phyloP scores from a whole-genome alignment of 1,284 basidiomycete genomes.

The Ceratobasidium sp. region DNA sequence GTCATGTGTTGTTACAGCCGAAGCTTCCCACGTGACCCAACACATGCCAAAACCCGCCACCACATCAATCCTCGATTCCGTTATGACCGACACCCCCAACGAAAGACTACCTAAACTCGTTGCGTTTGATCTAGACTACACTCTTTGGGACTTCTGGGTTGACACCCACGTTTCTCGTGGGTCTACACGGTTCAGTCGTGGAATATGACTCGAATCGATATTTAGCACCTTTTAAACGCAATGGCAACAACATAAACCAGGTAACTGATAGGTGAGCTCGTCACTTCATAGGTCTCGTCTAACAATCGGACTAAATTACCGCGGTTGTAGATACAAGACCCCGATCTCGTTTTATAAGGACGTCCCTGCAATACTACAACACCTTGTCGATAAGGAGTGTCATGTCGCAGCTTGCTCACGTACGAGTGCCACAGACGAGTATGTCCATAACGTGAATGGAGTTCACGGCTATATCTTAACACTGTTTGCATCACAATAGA shows the following conservation, averaged over 20 bases:
- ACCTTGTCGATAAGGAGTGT: conserved; percentile 67
- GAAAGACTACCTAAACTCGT: conserved; percentile 74
- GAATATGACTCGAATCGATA: conserved; percentile 27
- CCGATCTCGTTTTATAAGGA: conserved; percentile 79
- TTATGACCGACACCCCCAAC: not conserved
- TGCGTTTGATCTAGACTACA: conserved; percentile 89
- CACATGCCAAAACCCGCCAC: not conserved
- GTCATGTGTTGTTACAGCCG: too few relatives aligned
- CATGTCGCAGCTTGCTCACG: conserved; percentile 83
- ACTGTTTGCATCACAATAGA: conserved; percentile 60
- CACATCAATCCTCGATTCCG: not conserved
- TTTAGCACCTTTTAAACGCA: conserved; percentile 73
- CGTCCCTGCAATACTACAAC: conserved; percentile 81
- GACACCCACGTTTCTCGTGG: conserved; percentile 75
- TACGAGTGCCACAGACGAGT: conserved; percentile 79
- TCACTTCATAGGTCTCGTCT: conserved; percentile 21
- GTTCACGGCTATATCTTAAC: not conserved
- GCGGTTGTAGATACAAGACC: conserved; percentile 65
- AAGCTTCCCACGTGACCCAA: too few relatives aligned
- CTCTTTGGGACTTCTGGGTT: conserved; percentile 88
- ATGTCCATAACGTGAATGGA: conserved; percentile 55
- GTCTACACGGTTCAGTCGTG: conserved; percentile 51
- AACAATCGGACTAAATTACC: conserved; percentile 20
- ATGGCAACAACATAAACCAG: conserved; percentile 70
- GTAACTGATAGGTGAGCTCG: conserved; percentile 70